Percentiles rank a stretch among this genome's conserved stretches.
Evolutionary conservation across 768 basidiomycete genomes (phyloP).

Genomic region (Phaeotremella fagi): DNA sequence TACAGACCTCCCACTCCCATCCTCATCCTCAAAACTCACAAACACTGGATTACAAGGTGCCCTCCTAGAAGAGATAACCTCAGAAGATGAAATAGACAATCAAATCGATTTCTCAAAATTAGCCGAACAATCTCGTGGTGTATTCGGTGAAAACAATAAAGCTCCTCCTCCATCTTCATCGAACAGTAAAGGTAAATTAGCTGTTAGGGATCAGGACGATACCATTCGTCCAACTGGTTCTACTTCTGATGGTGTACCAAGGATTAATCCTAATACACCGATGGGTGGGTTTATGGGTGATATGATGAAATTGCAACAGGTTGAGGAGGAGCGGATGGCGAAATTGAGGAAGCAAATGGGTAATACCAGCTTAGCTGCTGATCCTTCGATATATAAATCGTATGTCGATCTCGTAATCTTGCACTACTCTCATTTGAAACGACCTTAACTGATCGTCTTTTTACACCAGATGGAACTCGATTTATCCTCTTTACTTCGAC

Average conservation of each 20-base stretch:
- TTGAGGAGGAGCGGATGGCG: conserved; percentile 40
- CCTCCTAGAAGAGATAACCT: conserved; percentile 67
- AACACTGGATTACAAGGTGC: conserved; percentile 67
- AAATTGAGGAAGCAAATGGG: conserved; percentile 42
- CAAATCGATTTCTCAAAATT: conserved; percentile 22
- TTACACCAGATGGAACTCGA: conserved; percentile 74
- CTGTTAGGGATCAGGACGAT: conserved; percentile 18
- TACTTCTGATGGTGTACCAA: conserved; percentile 2
- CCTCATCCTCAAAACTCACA: conserved; percentile 55
- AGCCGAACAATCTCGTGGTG: conserved; percentile 35
- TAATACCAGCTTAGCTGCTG: conserved; percentile 25
- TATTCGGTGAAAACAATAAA: conserved; percentile 32
- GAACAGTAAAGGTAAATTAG: conserved; percentile 27
- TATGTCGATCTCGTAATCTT: conserved; percentile 16
- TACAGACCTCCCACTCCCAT: conserved; percentile 79
- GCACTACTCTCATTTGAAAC: neutral
- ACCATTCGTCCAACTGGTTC: conserved; percentile 13
- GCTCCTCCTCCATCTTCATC: conserved; percentile 12
- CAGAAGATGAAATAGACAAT: conserved; percentile 59
- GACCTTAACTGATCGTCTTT: neutral
- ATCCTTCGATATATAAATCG: conserved; percentile 40
- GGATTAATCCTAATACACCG: conserved; percentile 32
- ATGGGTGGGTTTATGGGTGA: conserved; percentile 50
- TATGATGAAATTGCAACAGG: conserved; percentile 46
- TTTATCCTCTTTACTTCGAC: conserved; percentile 96